Conservation (phyloP, 73 alveolate species). For the Blepharisma stoltei region DNA sequence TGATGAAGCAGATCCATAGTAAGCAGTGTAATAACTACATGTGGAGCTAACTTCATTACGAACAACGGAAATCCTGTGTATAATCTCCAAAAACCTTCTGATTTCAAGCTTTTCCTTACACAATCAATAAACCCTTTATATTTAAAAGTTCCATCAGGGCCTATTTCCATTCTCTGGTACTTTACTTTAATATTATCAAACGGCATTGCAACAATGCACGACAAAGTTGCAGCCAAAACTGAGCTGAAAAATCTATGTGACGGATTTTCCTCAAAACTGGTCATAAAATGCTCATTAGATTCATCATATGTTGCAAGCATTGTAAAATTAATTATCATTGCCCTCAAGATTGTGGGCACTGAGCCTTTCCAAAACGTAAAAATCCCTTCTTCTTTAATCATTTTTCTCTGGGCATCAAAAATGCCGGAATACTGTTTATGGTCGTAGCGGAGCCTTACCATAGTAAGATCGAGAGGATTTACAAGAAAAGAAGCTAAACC, state of each 20-base stretch:
- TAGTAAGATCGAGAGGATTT: conserved; percentile 68
- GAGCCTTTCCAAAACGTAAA: conserved; percentile 74
- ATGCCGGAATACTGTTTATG: conserved; percentile 63
- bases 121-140: conserved; percentile 37
- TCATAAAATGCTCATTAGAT: conserved; percentile 53
- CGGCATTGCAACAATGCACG: conserved; percentile 24
- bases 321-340: conserved; percentile 60
- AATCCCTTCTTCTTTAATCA: conserved; percentile 72
- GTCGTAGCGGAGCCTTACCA: conserved; percentile 65
- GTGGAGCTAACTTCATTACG: conserved; percentile 36
- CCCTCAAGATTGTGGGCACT: conserved; percentile 70
- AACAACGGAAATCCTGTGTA: conserved; percentile 37
- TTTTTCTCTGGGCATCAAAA: conserved; percentile 63
- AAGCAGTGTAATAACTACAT: neutral
- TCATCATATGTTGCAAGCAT: conserved; percentile 78
- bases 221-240: conserved; percentile 21
- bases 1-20: neutral
- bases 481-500: conserved; percentile 69
- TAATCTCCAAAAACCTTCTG: conserved; percentile 31
- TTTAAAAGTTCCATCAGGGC: conserved; percentile 33
- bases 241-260: neutral
- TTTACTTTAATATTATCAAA: conserved; percentile 39
- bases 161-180: conserved; percentile 28
- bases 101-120: conserved; percentile 17
- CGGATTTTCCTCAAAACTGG: conserved; percentile 19